phyloP scores from a whole-genome alignment of 805 yeast genomes.

The Yarrowia sp. region DNA sequence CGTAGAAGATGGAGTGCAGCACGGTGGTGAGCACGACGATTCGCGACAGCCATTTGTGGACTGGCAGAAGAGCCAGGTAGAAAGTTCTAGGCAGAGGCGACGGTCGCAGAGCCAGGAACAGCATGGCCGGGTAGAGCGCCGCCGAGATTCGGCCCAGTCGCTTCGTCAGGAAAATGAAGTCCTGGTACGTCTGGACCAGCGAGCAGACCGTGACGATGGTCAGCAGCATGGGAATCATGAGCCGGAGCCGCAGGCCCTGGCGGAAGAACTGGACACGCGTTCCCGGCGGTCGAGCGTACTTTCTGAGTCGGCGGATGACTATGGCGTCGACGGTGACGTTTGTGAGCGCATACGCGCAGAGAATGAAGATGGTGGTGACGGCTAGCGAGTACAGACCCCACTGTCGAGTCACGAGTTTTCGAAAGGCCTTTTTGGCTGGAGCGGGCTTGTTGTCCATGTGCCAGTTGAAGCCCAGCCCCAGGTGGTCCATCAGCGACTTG shows the following conservation, averaged over 20 bases:
- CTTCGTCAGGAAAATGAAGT: slow-evolving; percentile 41
- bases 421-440: slow-evolving; percentile 7
- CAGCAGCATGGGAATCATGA: neutral
- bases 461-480: slow-evolving; percentile 25
- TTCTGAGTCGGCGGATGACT: slow-evolving; percentile 22
- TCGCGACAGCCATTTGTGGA: slow-evolving; percentile 90
- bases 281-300: slow-evolving; percentile 22
- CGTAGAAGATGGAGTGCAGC: slow-evolving; percentile 62
- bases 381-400: slow-evolving; percentile 21
- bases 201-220: slow-evolving; percentile 12
- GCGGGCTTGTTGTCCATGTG: slow-evolving; percentile 23
- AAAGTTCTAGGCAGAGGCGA: slow-evolving; percentile 78
- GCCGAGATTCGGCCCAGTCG: slow-evolving; percentile 76
- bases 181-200: slow-evolving; percentile 21
- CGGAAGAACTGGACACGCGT: slow-evolving; percentile 2
- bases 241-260: neutral
- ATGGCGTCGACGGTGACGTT: slow-evolving; percentile 8
- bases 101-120: slow-evolving; percentile 75
- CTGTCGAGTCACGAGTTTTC: slow-evolving; percentile 1
- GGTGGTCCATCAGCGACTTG: slow-evolving; percentile 15
- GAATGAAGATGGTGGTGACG: slow-evolving; percentile 12
- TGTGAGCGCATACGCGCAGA: neutral
- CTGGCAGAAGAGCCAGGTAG: slow-evolving; percentile 68
- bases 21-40: slow-evolving; percentile 64
- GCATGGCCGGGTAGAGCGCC: slow-evolving; percentile 70